Evolutionary conservation across 345 rosid species (phyloP).

Genomic region (Brassica carinata): DNA sequence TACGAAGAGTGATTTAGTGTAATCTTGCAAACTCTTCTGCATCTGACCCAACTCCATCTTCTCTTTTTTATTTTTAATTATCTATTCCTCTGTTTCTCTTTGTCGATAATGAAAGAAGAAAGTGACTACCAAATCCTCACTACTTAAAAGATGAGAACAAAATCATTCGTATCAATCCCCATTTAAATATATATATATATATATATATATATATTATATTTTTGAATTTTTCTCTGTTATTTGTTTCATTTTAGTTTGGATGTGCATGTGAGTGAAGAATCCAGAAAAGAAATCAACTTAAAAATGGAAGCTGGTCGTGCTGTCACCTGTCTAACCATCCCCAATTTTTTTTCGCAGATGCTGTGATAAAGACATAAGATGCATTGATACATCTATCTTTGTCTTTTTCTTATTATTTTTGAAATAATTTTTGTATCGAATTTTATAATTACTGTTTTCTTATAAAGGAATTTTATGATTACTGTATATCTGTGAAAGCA

Average conservation of each 20-base stretch:
- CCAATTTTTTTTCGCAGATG: background rate
- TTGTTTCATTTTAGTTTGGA: constrained; percentile 11
- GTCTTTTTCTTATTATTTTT: background rate
- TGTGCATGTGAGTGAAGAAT: constrained; percentile 8
- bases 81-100: constrained; percentile 22
- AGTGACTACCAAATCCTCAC: constrained; percentile 28
- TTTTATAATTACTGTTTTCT: too few species aligned
- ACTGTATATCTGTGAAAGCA: constrained; percentile 6
- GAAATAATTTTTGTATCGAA: background rate
- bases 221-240: too few species aligned
- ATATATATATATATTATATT: too few species aligned
- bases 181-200: too few species aligned
- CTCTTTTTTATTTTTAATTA: background rate
- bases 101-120: constrained; percentile 34
- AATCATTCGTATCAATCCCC: constrained; percentile 13
- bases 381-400: constrained; percentile 36
- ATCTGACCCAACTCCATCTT: background rate
- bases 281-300: constrained; percentile 21
- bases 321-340: constrained; percentile 38
- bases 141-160: constrained; percentile 29
- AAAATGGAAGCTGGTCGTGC: constrained; percentile 29
- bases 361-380: constrained; percentile 23
- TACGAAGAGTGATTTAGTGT: constrained; percentile 70
- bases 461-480: background rate
- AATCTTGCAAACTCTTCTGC: constrained; percentile 50